These are phyloP conservation scores for Penicillium lividum DNA, from an alignment of 495 filamentous ascomycete genomes.

Conservation along the genomic window DNA sequence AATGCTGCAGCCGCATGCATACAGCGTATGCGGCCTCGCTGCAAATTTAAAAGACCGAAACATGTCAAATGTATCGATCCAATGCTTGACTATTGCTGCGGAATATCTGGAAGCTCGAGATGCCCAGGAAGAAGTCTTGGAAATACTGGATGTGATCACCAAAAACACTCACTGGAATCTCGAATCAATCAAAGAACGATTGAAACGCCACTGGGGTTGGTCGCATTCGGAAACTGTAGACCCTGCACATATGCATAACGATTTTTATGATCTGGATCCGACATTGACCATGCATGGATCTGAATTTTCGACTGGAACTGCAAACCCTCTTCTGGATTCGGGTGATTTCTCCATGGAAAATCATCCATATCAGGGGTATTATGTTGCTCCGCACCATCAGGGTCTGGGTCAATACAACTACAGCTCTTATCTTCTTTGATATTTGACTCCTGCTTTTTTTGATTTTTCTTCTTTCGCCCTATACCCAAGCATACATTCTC, in stretches of 20 bases:
- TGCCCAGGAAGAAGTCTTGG: constrained; percentile 83
- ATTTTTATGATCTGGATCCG: constrained; percentile 26
- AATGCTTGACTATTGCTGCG: constrained; percentile 77
- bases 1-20: constrained; percentile 68
- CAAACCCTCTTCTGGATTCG: constrained; percentile 65
- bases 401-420: constrained; percentile 27
- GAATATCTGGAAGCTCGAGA: constrained; percentile 65
- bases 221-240: constrained; percentile 31
- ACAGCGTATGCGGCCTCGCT: constrained; percentile 83
- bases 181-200: constrained; percentile 62
- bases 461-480: neutral
- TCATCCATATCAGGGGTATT: constrained; percentile 74
- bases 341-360: constrained; percentile 73
- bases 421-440: constrained; percentile 25
- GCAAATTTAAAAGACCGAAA: constrained; percentile 81
- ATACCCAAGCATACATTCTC: constrained; percentile 3
- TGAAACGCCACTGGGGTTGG: constrained; percentile 82
- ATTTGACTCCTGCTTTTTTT: neutral
- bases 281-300: constrained; percentile 23
- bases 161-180: constrained; percentile 78
- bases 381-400: constrained; percentile 47
- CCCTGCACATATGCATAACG: constrained; percentile 26
- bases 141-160: constrained; percentile 72
- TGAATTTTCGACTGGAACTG: constrained; percentile 46
- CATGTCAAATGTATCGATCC: constrained; percentile 73